These are phyloP conservation scores for Neckera pumila DNA, from an alignment of 225 moss, liverwort and hornwort species.

Conservation along the genomic window DNA sequence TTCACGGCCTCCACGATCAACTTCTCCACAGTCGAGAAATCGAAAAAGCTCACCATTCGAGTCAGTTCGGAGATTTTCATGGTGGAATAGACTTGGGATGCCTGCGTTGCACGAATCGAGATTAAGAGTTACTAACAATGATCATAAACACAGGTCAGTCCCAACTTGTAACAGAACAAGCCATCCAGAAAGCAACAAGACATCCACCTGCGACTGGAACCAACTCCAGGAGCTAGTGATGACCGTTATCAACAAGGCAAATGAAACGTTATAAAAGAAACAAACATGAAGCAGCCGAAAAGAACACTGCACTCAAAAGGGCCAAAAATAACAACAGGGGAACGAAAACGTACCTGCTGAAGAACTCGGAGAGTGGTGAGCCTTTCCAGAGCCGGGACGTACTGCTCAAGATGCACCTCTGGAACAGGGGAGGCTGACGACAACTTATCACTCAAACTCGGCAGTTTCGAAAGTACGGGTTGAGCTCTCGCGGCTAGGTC, in stretches of 20 bases:
- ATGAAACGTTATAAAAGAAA: not conserved
- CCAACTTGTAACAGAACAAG: not conserved
- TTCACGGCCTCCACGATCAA: slow-evolving; percentile 96
- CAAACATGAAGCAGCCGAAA: not conserved
- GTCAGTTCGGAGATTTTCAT: slow-evolving; percentile 70
- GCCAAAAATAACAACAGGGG: not conserved
- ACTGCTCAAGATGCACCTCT: slow-evolving; percentile 93
- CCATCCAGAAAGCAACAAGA: not conserved
- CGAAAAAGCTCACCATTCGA: slow-evolving; percentile 85
- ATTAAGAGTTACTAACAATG: not conserved
- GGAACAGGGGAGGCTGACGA: slow-evolving; percentile 94
- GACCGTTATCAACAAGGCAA: not conserved
- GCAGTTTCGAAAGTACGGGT: slow-evolving; percentile 56
- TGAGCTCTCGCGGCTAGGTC: slow-evolving; percentile 68
- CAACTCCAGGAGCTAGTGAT: not conserved
- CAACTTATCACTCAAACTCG: slow-evolving; percentile 76
- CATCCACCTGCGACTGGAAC: not conserved
- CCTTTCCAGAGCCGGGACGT: slow-evolving; percentile 70
- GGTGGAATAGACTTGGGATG: slow-evolving; percentile 90
- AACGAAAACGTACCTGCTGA: slow-evolving; percentile 39
- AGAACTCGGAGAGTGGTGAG: slow-evolving; percentile 84
- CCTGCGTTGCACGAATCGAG: slow-evolving; percentile 10
- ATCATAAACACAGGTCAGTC: too few species aligned
- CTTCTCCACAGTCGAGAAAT: slow-evolving; percentile 79
- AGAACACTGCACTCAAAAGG: not conserved